Base-by-base conservation (phyloP, 176 grass and related monocot genomes). In the Oryza brachyantha region DNA sequence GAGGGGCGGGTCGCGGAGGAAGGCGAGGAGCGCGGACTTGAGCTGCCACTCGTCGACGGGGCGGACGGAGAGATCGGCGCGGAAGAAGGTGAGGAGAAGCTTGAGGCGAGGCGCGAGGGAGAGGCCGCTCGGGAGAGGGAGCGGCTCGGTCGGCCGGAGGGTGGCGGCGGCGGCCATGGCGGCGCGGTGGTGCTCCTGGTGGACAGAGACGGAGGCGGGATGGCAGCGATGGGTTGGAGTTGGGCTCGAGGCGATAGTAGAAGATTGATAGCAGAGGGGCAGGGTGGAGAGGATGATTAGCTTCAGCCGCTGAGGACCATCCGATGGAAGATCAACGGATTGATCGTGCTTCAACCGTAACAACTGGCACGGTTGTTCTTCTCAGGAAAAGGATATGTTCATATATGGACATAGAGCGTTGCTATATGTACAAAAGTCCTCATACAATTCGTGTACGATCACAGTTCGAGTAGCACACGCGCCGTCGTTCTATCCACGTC, bases 21-120 rank as follows among this genome's bases (percentile, higher is more conserved):
- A 94, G 59, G 90, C 62, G 55, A 94, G 84, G 70, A 97, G 87
- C 13, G 94, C 84, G 34, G 78, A 76, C 28, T 92, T 88, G 68
- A 98, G 92, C 61, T 94, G 91, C 95, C 92, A 98, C 28, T 98
- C 92, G 45, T 98, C 95, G 61, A 98, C 60, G 66, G 95, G 92
- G 61, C 83, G 81, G 73, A 98, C 83, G 21, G 87, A 84, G 19
- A 78, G 87, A 69, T 94, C 92, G 34, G 87, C 81, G 28, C 92
- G 95, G 85, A 94, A 89, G 90, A 98, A 93, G 81, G 90, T 89
- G 38, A 98, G 92, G 17, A 86, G 87, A 10, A 98, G 81, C 85
- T 91, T 98, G 7, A 94, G 79, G 32, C 90, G 92, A 62, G 87
- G 90, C 35, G 66, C 70, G 24, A 98, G 87, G 31, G 85, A 88